Evolutionary conservation across 2,329 filamentous ascomycete genomes (phyloP), one percentile per base, ranked within the genome.

Genomic region (Diaporthe aspalathi): DNA sequence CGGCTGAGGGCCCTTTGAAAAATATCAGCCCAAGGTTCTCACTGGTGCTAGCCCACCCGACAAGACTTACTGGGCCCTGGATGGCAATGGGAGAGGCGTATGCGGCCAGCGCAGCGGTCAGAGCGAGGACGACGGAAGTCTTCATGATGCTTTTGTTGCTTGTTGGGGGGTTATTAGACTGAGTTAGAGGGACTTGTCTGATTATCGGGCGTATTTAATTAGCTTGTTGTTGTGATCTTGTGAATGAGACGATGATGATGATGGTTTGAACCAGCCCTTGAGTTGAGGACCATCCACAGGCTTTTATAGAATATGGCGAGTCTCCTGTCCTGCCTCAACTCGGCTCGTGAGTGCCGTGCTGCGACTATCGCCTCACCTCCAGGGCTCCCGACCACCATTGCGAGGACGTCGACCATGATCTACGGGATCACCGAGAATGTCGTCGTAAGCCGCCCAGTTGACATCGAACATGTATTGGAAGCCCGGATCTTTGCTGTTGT

Each of bases 391-490:
- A n/a, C n/a, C n/a, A n/a, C n/a, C n/a, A n/a, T 60, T 29, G 22
- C 11, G 22, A 60, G 56, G 22, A 60, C 56, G 56, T 60, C 22
- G n/a, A 45, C 35, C 16, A 20, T 60, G 56, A 60, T 60, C 56
- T 43, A 45, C 56, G 56, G 56, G 56, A 60, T 60, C 56, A 27
- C 56, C 56, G 56, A 27, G 7, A 38, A 27, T n/a, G 56, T 60
- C 56, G 56, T 60, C 56, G 56, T 60, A 60, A 60, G 56, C 56
- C 43, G 16, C 38, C 22, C 56, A 60, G 35, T 29, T 60, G 56
- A 45, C 22, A 45, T 45, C 56, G 38, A 60, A 60, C 56, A 27
- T 27, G 54, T 43, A 12, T 17, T n/a, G 22, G 43, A 24, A 29
- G 38, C 22, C 56, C 43, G 38, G 56, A 27, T 2, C 56, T 27